Evolutionary conservation across 495 filamentous ascomycete genomes (phyloP).

Genomic region (Penicillium manginii): DNA sequence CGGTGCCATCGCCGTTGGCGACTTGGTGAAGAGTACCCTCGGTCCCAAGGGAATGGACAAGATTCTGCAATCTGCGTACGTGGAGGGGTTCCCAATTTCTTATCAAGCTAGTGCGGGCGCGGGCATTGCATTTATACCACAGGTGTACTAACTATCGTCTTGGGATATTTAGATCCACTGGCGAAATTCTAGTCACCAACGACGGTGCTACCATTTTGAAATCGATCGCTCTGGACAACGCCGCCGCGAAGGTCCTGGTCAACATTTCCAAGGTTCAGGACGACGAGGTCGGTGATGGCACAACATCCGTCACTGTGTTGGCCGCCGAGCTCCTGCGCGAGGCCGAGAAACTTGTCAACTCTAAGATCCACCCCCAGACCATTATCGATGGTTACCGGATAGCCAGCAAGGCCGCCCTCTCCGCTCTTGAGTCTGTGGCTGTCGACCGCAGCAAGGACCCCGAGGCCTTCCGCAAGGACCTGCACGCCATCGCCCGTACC

Average conservation of each 20-base stretch:
- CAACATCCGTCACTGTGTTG: slow-evolving; percentile 87
- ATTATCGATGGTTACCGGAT: slow-evolving; percentile 99
- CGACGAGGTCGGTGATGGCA: slow-evolving; percentile 97
- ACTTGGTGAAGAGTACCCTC: slow-evolving; percentile 94
- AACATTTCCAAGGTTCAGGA: slow-evolving; percentile 99
- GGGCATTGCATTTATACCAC: neutral
- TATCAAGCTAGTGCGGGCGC: slow-evolving; percentile 5
- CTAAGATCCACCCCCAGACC: slow-evolving; percentile 98
- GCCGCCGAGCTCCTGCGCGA: slow-evolving; percentile 94
- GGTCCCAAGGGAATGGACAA: slow-evolving; percentile 99
- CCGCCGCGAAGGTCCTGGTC: slow-evolving; percentile 90
- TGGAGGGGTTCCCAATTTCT: slow-evolving; percentile 28
- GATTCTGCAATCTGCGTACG: slow-evolving; percentile 95
- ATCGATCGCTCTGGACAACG: slow-evolving; percentile 98
- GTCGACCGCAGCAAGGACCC: slow-evolving; percentile 85
- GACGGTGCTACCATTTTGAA: slow-evolving; percentile 98
- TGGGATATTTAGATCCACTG: slow-evolving; percentile 70
- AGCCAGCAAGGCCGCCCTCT: slow-evolving; percentile 85
- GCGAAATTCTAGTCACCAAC: slow-evolving; percentile 97
- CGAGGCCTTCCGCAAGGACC: slow-evolving; percentile 84
- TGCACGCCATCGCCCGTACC: slow-evolving; percentile 90
- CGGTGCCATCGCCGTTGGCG: slow-evolving; percentile 95
- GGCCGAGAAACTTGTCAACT: slow-evolving; percentile 93
- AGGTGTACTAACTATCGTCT: slow-evolving; percentile 21
- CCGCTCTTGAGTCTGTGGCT: slow-evolving; percentile 79